Base-by-base conservation (phyloP, 768 basidiomycete genomes). In the Lactifluus volemus region DNA sequence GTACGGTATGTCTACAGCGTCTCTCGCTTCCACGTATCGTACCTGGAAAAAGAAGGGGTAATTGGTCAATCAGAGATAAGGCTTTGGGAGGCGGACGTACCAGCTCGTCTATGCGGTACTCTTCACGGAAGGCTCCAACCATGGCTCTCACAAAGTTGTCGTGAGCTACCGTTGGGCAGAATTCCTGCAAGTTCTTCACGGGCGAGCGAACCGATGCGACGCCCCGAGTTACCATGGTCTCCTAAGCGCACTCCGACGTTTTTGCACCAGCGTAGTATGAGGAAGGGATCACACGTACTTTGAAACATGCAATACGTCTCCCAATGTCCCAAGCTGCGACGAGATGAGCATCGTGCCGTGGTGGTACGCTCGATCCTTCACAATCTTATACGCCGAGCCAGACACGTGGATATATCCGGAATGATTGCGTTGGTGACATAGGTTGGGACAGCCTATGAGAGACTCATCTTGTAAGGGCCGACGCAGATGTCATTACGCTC, bases 261-360 rank as follows among this genome's bases (percentile, higher is more conserved):
- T 50, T 15, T 50, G 10, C 44, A 19, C n/a, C 30, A 48, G 44
- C 25, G 6, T 41, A 25, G 4, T 12, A n/a, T 10, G 42, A 60
- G 3, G 30, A 49, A 7, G 9, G 6, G 41, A 42, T 15, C 38
- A 17, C 21, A 64, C 77, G 56, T 61, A 89, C 91, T 75, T 88
- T 56, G 80, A 74, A 0, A 79, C 77, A 12, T 77, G 82, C 52
- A 98, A 76, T 10, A 92, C 73, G 63, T 88, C 82, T 0, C 90
- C 88, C 8, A 99, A 75, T 6, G 81, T 78, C 38, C 80, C 76
- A 32, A 98, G 79, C 49, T 79, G 74, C 3, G 93, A 92, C 8
- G 90, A 86, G 21, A 98, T 88, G 30, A 99, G 82, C 97, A 99
- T 99, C 15, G 97, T 99, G 0, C 97, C 97, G 67, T 99, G 97